Evolutionary conservation across 2,329 filamentous ascomycete species (phyloP), one percentile per base, ranked within the genome.

Genomic region (Fusarium sp.): DNA sequence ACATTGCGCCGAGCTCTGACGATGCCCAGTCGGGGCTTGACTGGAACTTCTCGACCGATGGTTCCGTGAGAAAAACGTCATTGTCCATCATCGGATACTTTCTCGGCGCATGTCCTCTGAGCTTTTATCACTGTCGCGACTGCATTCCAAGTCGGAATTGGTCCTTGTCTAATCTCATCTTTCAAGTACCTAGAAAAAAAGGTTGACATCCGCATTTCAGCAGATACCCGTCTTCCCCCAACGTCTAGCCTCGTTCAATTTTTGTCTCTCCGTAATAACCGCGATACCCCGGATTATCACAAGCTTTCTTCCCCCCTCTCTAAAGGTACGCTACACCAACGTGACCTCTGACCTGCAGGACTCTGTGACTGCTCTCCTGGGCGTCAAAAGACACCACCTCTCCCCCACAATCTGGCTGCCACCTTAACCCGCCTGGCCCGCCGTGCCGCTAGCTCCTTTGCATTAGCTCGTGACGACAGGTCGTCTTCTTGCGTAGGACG

Each of bases 401-500:
- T 50, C 40, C 64, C 68, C 71, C 64, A 62, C 71, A 69, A 61
- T 63, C 38, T 29, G 38, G 38, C 38, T 20, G 38, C 45, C 42
- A 47, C 45, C 22, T 18, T 42, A 57, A 57, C 37, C 42, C 57
- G 61, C 27, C 8, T 56, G 22, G 47, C 50, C 58, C 65, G 58
- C 67, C 68, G 24, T 45, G 62, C 35, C 45, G 35, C 69, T 64
- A 42, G 58, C 62, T 61, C 54, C 63, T 57, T 42, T 62, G 71
- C 67, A 68, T 68, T 71, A 71, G 71, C 50, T 50, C 54, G 58
- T 67, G 52, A 67, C 47, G 47, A 54, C 11, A 57, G 27, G 34
- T 29, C n/a, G n/a, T 64, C 66, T 50, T 22, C 65, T 52, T 62
- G 50, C 58, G 58, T 63, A 60, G 68, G 52, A 62, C 71, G 37